Evolutionary conservation across 306 rosid genomes (phyloP).

Genomic region (Cucurbita argyrosperma): DNA sequence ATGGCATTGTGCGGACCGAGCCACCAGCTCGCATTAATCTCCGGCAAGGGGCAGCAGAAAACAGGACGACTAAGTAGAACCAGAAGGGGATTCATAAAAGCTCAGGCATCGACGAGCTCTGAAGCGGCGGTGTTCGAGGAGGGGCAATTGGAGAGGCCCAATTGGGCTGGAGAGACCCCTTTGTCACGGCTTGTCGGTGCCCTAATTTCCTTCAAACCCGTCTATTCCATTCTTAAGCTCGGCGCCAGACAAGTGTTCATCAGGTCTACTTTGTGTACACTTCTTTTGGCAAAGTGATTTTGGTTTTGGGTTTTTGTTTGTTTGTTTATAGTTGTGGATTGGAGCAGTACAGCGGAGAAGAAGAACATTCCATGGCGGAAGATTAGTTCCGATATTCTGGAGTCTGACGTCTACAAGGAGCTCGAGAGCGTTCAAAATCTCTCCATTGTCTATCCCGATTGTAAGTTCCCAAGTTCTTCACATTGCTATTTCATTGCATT

Average conservation of each 20-base stretch:
- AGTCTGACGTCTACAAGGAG: constrained; percentile 43
- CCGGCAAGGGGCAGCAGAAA: constrained; percentile 6
- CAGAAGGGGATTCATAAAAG: neutral
- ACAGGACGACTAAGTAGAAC: neutral
- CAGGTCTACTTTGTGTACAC: constrained; percentile 18
- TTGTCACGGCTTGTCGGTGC: constrained; percentile 41
- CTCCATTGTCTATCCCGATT: constrained; percentile 47
- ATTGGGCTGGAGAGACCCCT: constrained; percentile 41
- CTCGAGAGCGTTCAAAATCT: constrained; percentile 33
- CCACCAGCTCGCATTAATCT: constrained; percentile 16
- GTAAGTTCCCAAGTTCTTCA: constrained; percentile 18
- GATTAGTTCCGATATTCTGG: constrained; percentile 36
- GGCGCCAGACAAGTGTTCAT: constrained; percentile 47
- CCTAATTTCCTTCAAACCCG: constrained; percentile 43
- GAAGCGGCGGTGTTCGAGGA: constrained; percentile 23
- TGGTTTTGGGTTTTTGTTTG: neutral
- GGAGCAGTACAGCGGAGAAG: constrained; percentile 53
- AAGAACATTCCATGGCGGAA: constrained; percentile 55
- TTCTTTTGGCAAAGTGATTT: neutral
- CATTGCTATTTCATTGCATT: neutral
- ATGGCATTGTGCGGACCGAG: constrained; percentile 28
- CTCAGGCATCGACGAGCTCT: constrained; percentile 17
- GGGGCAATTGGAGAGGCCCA: constrained; percentile 32
- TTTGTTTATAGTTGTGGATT: neutral
- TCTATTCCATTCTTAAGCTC: constrained; percentile 46